Percentiles rank a stretch among this genome's conserved stretches.
phyloP scores from a whole-genome alignment of 768 basidiomycete genomes.

The Stropharia rugosoannulata region DNA sequence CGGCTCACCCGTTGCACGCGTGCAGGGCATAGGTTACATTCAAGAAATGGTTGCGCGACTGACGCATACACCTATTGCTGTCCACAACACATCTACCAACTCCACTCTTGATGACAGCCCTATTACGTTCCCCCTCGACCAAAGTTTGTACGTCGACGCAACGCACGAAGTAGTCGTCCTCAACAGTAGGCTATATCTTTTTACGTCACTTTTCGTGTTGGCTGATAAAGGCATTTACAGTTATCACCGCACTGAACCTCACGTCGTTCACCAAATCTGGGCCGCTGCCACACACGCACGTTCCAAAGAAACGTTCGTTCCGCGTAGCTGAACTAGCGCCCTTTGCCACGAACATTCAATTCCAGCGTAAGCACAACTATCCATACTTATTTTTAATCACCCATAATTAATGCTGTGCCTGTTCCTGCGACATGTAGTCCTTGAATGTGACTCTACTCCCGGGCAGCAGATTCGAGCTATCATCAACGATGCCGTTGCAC shows the following conservation, averaged over 20 bases:
- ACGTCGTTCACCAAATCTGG: conserved; percentile 71
- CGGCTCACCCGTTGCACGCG: conserved; percentile 77
- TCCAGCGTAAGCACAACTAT: conserved; percentile 58
- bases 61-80: conserved; percentile 68
- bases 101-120: conserved; percentile 71
- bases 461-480: conserved; percentile 74
- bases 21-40: conserved; percentile 76
- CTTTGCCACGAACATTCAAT: conserved; percentile 86
- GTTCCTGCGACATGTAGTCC: conserved; percentile 39
- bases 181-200: conserved; percentile 51
- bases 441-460: conserved; percentile 53
- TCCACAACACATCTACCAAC: conserved; percentile 83
- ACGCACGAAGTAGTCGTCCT: conserved; percentile 91
- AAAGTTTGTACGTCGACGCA: conserved; percentile 83
- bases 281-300: conserved; percentile 73
- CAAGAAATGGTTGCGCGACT: conserved; percentile 85
- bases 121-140: conserved; percentile 67
- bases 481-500: conserved; percentile 85
- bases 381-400: conserved; percentile 17
- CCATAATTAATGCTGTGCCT: conserved; percentile 14
- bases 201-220: neutral
- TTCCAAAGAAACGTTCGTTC: conserved; percentile 65
- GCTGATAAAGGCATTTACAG: conserved; percentile 29
- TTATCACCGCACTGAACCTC: conserved; percentile 84
- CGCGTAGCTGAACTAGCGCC: conserved; percentile 77